A percentile compares a stretch with the other conserved stretches of the same genome.
Evolutionary conservation across 345 rosid species (phyloP).

Genomic region (Brassica cretica): DNA sequence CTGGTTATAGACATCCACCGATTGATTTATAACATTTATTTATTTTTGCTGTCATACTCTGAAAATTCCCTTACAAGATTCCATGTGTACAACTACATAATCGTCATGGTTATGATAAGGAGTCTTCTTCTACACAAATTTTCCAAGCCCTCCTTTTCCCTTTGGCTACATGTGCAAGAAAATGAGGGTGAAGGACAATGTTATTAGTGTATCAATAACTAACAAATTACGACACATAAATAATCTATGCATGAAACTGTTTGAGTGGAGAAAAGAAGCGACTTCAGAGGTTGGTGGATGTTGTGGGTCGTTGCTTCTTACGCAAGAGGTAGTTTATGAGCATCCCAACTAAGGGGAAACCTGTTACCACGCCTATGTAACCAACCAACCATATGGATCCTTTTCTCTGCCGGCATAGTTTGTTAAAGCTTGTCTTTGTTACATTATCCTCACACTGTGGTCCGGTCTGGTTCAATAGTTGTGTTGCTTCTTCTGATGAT

Average conservation of each 20-base stretch:
- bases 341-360: slow-evolving; percentile 67
- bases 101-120: neutral
- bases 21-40: too few species aligned
- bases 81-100: too few species aligned
- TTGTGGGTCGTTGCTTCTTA: slow-evolving; percentile 43
- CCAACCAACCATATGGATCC: slow-evolving; percentile 56
- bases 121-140: neutral
- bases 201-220: neutral
- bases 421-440: slow-evolving; percentile 44
- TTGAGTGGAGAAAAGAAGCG: neutral
- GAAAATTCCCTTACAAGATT: too few species aligned
- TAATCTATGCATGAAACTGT: neutral
- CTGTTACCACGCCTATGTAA: slow-evolving; percentile 54
- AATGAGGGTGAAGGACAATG: neutral
- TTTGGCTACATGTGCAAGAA: neutral
- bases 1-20: too few species aligned
- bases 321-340: slow-evolving; percentile 43
- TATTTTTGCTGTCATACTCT: too few species aligned
- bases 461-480: slow-evolving; percentile 17
- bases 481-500: slow-evolving; percentile 27
- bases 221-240: neutral
- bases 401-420: slow-evolving; percentile 36
- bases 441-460: slow-evolving; percentile 29
- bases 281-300: neutral
- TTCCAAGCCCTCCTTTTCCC: neutral